Conservation (phyloP, 2,329 filamentous ascomycete genomes). For the Fusarium chuoi region DNA sequence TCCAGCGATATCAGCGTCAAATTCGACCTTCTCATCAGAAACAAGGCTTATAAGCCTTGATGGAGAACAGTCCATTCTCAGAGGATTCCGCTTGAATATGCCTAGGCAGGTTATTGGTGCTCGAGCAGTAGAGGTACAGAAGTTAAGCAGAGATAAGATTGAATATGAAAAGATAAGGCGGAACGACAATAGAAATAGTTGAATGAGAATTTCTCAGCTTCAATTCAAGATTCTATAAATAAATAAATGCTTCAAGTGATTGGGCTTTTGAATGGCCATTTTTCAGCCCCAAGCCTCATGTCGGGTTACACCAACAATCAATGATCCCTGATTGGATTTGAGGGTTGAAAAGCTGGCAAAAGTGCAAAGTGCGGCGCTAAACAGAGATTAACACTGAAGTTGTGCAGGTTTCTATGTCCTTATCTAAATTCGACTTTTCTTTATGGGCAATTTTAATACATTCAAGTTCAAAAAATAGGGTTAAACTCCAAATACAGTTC, state of each 20-base stretch:
- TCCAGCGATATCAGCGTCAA: conserved; percentile 9
- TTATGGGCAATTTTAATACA: accelerated
- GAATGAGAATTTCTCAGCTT: not conserved
- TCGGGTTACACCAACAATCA: too few species aligned
- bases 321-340: not conserved
- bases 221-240: accelerated
- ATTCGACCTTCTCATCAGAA: not conserved
- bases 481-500: not conserved
- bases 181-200: not conserved
- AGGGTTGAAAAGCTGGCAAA: not conserved
- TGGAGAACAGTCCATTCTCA: not conserved
- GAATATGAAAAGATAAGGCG: too few species aligned
- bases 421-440: accelerated
- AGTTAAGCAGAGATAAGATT: not conserved
- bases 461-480: not conserved
- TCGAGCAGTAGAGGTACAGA: not conserved
- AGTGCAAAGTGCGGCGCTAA: not conserved
- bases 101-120: accelerated
- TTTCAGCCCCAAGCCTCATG: not conserved
- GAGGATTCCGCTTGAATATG: too few species aligned
- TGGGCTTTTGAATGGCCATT: not conserved
- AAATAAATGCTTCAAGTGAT: not conserved
- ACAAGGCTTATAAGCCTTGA: not conserved
- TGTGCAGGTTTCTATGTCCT: accelerated
- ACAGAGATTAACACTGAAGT: not conserved